Evolutionary conservation across 2,329 filamentous ascomycete species (phyloP).

Genomic region (Ascochyta clinopodiicola): DNA sequence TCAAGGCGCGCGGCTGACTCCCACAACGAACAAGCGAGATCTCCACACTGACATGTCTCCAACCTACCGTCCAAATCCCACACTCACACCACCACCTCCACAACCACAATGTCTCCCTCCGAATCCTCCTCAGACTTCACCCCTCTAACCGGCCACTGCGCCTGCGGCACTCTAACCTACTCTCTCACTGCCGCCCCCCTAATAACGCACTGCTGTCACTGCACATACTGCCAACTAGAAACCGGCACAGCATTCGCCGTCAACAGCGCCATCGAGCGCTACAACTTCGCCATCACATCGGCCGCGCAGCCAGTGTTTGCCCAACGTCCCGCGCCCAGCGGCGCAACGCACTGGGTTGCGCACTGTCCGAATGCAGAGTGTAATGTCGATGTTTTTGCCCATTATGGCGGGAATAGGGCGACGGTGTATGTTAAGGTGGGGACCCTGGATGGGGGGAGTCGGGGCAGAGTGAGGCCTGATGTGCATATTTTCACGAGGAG

Average conservation of each 20-base stretch:
- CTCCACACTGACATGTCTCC: no score
- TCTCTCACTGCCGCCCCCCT: conserved; percentile 37
- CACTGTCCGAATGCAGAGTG: conserved; percentile 52
- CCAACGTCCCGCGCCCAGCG: conserved; percentile 51
- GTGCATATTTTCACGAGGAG: no score
- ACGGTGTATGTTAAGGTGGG: conserved; percentile 53
- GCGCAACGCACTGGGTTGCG: conserved; percentile 50
- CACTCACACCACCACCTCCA: no score
- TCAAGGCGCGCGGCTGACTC: no score
- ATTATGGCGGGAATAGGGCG: conserved; percentile 46
- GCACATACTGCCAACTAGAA: conserved; percentile 56
- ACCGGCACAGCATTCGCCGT: conserved; percentile 50
- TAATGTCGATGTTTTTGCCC: conserved; percentile 50
- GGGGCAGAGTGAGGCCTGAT: conserved; percentile 14
- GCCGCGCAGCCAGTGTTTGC: conserved; percentile 32
- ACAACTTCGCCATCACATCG: conserved; percentile 42
- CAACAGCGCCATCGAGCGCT: conserved; percentile 54
- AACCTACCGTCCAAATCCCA: no score
- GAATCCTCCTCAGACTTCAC: conserved; percentile 1
- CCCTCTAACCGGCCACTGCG: conserved; percentile 31
- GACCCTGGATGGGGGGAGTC: conserved; percentile 51
- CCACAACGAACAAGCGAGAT: no score
- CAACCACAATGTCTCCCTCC: no score
- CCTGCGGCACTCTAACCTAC: conserved; percentile 38
- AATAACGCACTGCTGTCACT: conserved; percentile 57